A percentile compares a stretch with the other conserved stretches of the same genome.
Evolutionary conservation across 2,329 filamentous ascomycete genomes (phyloP).

Genomic region (Neocatenulostroma microsporum): DNA sequence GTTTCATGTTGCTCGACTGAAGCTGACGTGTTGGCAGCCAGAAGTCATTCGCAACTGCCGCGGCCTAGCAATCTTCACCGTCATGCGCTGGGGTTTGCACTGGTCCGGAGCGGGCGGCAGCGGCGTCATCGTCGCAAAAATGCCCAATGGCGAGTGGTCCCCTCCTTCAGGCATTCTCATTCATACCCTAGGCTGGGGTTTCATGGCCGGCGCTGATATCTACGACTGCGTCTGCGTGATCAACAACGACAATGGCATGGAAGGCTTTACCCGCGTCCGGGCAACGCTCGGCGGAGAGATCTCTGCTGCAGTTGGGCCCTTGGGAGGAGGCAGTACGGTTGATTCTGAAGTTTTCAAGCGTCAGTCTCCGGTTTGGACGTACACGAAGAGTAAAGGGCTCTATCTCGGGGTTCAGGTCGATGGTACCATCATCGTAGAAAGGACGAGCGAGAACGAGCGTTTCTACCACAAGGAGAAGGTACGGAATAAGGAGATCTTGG

Average conservation of each 20-base stretch:
- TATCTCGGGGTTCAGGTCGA: conserved; percentile 80
- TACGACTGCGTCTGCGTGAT: conserved; percentile 93
- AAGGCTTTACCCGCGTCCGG: conserved; percentile 70
- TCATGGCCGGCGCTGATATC: conserved; percentile 81
- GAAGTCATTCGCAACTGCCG: conserved; percentile 75
- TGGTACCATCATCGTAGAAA: conserved; percentile 74
- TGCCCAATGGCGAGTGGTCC: conserved; percentile 80
- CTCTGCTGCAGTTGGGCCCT: conserved; percentile 64
- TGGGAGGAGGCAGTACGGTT: conserved; percentile 65
- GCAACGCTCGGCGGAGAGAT: conserved; percentile 76
- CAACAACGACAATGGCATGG: conserved; percentile 74
- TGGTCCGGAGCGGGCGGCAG: conserved; percentile 83
- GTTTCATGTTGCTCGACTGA: neutral
- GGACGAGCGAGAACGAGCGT: conserved; percentile 71
- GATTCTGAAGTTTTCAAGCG: conserved; percentile 60
- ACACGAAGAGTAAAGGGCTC: conserved; percentile 79
- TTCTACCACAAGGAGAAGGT: conserved; percentile 64
- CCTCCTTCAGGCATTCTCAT: conserved; percentile 82
- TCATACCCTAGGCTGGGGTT: conserved; percentile 78
- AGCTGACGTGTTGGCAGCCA: too few species aligned
- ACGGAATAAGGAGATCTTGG: conserved; percentile 53
- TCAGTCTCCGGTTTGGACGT: conserved; percentile 67
- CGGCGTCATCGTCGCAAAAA: conserved; percentile 73
- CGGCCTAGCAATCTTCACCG: conserved; percentile 85
- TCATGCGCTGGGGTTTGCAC: conserved; percentile 86